A percentile compares a stretch with the other conserved stretches of the same genome.
Evolutionary conservation across 352 stramenopile species (phyloP).

Genomic region (Pythium chondricola): DNA sequence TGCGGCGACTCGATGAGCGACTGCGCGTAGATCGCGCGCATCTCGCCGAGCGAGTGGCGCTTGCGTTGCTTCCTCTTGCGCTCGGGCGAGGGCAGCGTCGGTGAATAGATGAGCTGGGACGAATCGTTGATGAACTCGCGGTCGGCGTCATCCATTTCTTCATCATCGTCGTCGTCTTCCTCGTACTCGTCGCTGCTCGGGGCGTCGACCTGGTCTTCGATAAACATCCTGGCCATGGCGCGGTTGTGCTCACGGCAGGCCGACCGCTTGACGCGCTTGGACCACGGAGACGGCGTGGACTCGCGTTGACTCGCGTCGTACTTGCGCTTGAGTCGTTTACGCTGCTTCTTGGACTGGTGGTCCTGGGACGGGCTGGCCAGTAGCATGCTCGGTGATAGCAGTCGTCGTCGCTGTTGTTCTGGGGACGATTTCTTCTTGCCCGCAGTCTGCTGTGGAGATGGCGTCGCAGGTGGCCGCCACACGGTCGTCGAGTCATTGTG

Average conservation of each 20-base stretch:
- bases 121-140: constrained; percentile 82
- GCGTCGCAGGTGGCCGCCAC: constrained; percentile 1
- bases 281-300: constrained; percentile 32
- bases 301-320: constrained; percentile 46
- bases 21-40: constrained; percentile 72
- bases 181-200: constrained; percentile 34
- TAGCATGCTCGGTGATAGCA: constrained; percentile 42
- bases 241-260: constrained; percentile 23
- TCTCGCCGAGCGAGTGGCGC: constrained; percentile 33
- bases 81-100: constrained; percentile 14
- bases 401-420: constrained; percentile 3
- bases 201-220: constrained; percentile 63
- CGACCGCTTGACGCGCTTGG: constrained; percentile 54
- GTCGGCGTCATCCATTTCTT: constrained; percentile 48
- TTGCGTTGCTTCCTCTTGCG: constrained; percentile 15
- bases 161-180: constrained; percentile 64
- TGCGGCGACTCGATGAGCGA: constrained; percentile 64
- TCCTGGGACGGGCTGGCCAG: constrained; percentile 38
- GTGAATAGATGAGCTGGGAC: constrained; percentile 75
- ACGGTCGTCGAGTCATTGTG: constrained; percentile 35
- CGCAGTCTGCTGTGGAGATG: background rate
- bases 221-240: constrained; percentile 40
- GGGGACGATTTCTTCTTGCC: background rate
- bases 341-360: constrained; percentile 51
- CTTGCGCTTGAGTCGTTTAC: constrained; percentile 64